phyloP scores from a whole-genome alignment of 371 early-diverging fungal species.

The Syncephalastrum sp. region DNA sequence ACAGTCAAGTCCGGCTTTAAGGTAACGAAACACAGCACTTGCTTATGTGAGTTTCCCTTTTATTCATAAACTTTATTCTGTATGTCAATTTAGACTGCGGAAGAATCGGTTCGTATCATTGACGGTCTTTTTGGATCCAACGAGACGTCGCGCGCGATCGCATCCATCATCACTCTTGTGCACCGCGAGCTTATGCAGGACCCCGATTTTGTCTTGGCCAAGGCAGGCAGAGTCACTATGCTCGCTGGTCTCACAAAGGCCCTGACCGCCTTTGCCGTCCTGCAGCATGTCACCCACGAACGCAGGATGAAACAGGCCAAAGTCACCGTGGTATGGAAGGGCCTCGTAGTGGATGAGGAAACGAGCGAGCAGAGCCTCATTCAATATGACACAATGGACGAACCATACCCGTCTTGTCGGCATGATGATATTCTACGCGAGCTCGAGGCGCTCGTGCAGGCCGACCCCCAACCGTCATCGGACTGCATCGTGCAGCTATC shows the following conservation, averaged over 20 bases:
- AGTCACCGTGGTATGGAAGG: slow-evolving; percentile 52
- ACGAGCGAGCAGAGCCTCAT: slow-evolving; percentile 23
- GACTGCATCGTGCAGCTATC: not conserved
- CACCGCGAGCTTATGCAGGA: slow-evolving; percentile 70
- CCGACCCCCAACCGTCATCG: too few species aligned
- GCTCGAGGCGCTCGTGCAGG: too few species aligned
- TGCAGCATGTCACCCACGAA: slow-evolving; percentile 79
- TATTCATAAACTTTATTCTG: slow-evolving; percentile 1
- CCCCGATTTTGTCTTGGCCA: slow-evolving; percentile 62
- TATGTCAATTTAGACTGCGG: slow-evolving; percentile 58
- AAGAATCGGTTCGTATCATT: slow-evolving; percentile 84
- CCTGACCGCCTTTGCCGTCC: slow-evolving; percentile 79
- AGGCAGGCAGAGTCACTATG: slow-evolving; percentile 65
- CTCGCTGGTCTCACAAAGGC: slow-evolving; percentile 78
- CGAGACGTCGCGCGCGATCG: slow-evolving; percentile 85
- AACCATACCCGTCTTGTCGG: too few species aligned
- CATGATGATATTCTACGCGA: too few species aligned
- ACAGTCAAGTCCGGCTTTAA: slow-evolving; percentile 71
- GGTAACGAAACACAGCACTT: slow-evolving; percentile 30
- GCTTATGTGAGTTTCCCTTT: slow-evolving; percentile 4
- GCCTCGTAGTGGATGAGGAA: slow-evolving; percentile 48
- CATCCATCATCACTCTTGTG: slow-evolving; percentile 78
- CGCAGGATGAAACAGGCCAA: slow-evolving; percentile 45
- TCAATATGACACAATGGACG: slow-evolving; percentile 4
- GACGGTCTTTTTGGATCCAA: slow-evolving; percentile 94